These are phyloP conservation scores for Clathrospora elynae DNA, from an alignment of 2,329 filamentous ascomycete species.

Conservation along the genomic window DNA sequence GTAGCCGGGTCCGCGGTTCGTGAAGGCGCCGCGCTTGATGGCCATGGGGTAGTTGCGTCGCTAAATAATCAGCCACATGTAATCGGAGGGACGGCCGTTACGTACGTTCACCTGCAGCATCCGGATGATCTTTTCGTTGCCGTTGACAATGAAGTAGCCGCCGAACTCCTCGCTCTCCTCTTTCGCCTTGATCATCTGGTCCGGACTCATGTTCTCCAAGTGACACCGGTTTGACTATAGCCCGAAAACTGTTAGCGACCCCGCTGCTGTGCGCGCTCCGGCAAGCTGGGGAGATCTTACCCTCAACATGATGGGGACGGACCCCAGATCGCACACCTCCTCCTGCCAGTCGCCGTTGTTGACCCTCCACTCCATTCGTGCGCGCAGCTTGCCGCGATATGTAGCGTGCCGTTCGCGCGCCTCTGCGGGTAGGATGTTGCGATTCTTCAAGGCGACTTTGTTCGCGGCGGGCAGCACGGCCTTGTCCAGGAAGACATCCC, in stretches of 20 bases:
- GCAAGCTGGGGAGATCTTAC: constrained; percentile 54
- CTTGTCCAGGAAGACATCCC: constrained; percentile 81
- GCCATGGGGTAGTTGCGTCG: constrained; percentile 94
- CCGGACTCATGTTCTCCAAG: constrained; percentile 82
- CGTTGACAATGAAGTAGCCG: constrained; percentile 97
- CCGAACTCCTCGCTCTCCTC: constrained; percentile 96
- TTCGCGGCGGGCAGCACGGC: constrained; percentile 78
- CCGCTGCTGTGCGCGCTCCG: constrained; percentile 20
- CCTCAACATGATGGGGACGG: constrained; percentile 92
- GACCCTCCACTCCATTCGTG: constrained; percentile 80
- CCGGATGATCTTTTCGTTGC: constrained; percentile 94
- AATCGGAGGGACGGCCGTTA: no score
- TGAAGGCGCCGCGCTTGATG: constrained; percentile 88
- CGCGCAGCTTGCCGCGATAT: constrained; percentile 85
- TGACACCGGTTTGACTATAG: constrained; percentile 84
- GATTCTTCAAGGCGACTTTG: constrained; percentile 76
- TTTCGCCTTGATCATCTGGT: constrained; percentile 80
- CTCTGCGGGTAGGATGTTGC: constrained; percentile 88
- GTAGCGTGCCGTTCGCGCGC: constrained; percentile 92
- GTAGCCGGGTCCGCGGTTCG: constrained; percentile 83
- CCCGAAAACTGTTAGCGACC: constrained; percentile 32
- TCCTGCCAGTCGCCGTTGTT: constrained; percentile 87
- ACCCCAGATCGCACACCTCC: constrained; percentile 81
- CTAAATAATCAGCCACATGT: no score
- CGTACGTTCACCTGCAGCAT: constrained; percentile 80